A percentile compares a stretch with the other conserved stretches of the same genome.
Conservation (phyloP, 176 grass and related monocot genomes). For the Poa annua region DNA sequence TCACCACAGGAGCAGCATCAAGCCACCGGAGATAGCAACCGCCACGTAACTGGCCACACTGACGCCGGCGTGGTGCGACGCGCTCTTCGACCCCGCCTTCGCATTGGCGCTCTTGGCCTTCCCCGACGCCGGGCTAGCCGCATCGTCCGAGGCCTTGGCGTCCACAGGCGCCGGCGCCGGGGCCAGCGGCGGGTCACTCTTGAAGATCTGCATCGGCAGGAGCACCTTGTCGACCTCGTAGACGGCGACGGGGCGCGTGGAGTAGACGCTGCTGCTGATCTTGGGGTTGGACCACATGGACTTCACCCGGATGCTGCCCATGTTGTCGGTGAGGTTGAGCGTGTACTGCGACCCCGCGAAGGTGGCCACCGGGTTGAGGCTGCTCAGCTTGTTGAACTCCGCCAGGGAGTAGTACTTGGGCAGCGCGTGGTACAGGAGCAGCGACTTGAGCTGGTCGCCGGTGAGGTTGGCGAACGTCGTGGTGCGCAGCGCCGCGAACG, state of each 20-base stretch:
- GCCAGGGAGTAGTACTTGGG: constrained; percentile 88
- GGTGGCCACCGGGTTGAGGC: constrained; percentile 68
- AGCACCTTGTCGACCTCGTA: constrained; percentile 81
- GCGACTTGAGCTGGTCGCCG: constrained; percentile 72
- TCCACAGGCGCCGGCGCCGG: constrained; percentile 72
- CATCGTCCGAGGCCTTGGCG: constrained; percentile 55
- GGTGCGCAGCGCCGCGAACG: constrained; percentile 60
- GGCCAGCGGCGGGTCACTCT: constrained; percentile 63
- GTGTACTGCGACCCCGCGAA: constrained; percentile 76
- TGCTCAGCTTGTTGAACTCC: constrained; percentile 82
- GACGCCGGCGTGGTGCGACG: constrained; percentile 20
- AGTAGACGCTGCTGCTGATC: constrained; percentile 82
- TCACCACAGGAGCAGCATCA: constrained; percentile 67
- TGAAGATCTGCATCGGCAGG: constrained; percentile 87
- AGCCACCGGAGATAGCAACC: constrained; percentile 42
- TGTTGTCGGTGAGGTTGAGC: constrained; percentile 72
- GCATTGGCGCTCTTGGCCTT: constrained; percentile 41
- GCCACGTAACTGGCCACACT: constrained; percentile 39
- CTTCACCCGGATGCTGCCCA: constrained; percentile 60
- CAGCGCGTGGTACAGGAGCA: constrained; percentile 77
- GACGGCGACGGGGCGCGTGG: constrained; percentile 70
- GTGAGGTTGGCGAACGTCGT: constrained; percentile 82
- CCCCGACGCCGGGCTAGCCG: constrained; percentile 38
- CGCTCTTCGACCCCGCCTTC: constrained; percentile 34
- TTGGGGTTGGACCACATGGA: constrained; percentile 94